These are phyloP conservation scores for Crassisporium funariophilum DNA, from an alignment of 768 basidiomycete genomes.

Conservation along the genomic window DNA sequence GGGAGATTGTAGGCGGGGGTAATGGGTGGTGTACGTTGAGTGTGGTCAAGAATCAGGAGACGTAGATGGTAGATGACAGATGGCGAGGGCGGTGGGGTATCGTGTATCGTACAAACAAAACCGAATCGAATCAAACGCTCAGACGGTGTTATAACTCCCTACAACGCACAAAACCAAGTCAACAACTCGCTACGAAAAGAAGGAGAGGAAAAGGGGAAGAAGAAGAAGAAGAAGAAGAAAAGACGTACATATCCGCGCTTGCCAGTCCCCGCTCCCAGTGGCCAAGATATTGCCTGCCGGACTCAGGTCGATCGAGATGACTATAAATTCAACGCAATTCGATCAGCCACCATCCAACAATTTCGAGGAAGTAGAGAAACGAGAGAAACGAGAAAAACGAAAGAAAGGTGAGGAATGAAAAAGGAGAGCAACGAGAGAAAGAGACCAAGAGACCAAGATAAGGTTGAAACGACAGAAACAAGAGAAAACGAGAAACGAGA, in stretches of 20 bases:
- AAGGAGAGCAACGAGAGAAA: background rate
- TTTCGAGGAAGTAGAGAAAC: no score
- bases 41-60: no score
- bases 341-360: no score
- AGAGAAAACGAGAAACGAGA: background rate
- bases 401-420: background rate
- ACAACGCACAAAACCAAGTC: background rate
- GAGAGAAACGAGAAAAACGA: no score
- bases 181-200: background rate
- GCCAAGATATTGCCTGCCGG: constrained; percentile 48
- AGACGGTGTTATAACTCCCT: background rate
- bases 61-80: no score
- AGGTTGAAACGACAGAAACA: background rate
- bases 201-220: background rate
- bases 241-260: constrained; percentile 48
- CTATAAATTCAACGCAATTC: no score
- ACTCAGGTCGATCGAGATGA: constrained; percentile 54
- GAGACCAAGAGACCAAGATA: background rate
- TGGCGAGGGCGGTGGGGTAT: no score
- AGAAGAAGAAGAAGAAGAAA: no score
- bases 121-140: no score
- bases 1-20: no score
- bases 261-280: constrained; percentile 57
- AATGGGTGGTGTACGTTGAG: no score
- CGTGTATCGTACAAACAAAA: no score